These are phyloP conservation scores for Metschnikowia bowlesiae DNA, from an alignment of 805 yeast species.

Conservation along the genomic window DNA sequence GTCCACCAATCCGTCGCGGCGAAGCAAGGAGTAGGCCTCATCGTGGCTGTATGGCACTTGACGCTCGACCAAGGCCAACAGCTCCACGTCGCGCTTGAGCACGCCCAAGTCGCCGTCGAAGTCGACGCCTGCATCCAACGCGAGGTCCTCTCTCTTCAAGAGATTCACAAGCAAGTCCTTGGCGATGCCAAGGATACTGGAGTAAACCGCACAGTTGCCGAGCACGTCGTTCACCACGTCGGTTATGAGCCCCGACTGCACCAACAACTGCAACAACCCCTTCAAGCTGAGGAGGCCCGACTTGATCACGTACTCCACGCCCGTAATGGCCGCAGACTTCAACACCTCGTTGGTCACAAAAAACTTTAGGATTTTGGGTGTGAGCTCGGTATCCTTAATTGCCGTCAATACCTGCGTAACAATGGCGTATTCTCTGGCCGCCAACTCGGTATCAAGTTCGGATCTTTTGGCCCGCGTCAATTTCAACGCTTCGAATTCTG, in stretches of 20 bases:
- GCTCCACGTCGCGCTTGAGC: neutral
- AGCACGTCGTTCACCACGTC: conserved; percentile 33
- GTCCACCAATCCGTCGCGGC: conserved; percentile 12
- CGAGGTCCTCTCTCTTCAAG: conserved; percentile 6
- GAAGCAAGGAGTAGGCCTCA: conserved; percentile 13
- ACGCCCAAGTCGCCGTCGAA: conserved; percentile 1
- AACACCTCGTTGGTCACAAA: conserved; percentile 27
- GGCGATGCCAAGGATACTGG: conserved; percentile 29
- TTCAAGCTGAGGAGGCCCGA: conserved; percentile 31
- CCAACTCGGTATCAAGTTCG: conserved; percentile 21
- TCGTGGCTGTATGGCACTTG: conserved; percentile 8
- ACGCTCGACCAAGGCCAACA: neutral
- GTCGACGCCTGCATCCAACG: neutral
- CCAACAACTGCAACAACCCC: conserved; percentile 32
- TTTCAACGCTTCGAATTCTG: conserved; percentile 18
- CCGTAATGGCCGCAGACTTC: conserved; percentile 21
- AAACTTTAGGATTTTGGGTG: conserved; percentile 32
- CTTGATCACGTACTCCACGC: conserved; percentile 21
- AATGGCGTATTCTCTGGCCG: conserved; percentile 35
- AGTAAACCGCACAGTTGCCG: conserved; percentile 36
- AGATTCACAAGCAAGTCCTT: conserved; percentile 19
- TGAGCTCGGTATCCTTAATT: conserved; percentile 32
- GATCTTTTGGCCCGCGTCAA: conserved; percentile 28
- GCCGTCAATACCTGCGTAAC: conserved; percentile 38
- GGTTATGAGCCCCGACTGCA: conserved; percentile 32